A percentile compares a stretch with the other conserved stretches of the same genome.
These are phyloP conservation scores for Rhodamnia argentea DNA, from an alignment of 345 rosid species.

Conservation along the genomic window DNA sequence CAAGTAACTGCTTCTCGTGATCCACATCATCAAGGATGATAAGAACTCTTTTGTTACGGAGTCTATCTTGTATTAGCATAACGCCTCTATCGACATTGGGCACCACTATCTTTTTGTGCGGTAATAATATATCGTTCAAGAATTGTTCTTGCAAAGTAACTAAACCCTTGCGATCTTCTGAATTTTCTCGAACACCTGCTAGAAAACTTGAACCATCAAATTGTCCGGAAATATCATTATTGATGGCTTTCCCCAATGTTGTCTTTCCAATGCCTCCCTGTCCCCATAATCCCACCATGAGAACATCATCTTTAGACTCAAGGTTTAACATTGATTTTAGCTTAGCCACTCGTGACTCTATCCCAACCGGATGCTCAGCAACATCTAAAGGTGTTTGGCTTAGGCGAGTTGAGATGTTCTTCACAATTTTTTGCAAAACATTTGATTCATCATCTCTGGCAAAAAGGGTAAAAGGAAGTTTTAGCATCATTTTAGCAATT, in stretches of 20 bases:
- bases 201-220: neutral
- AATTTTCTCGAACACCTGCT: neutral
- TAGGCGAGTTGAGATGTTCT: neutral
- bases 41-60: neutral
- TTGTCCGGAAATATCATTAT: neutral
- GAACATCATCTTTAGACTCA: neutral
- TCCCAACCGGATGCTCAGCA: neutral
- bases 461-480: neutral
- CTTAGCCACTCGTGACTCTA: accelerated
- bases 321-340: neutral
- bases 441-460: neutral
- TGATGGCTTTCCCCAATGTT: neutral
- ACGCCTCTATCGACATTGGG: accelerated
- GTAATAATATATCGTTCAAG: neutral
- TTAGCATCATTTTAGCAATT: neutral
- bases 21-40: neutral
- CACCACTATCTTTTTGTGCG: neutral
- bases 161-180: neutral
- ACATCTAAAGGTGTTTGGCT: neutral
- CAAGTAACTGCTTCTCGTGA: accelerated
- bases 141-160: neutral
- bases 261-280: neutral
- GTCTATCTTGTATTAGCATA: neutral
- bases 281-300: neutral
- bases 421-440: neutral